Evolutionary conservation across 2,329 filamentous ascomycete genomes (phyloP).

Genomic region (Beauveria bassiana): DNA sequence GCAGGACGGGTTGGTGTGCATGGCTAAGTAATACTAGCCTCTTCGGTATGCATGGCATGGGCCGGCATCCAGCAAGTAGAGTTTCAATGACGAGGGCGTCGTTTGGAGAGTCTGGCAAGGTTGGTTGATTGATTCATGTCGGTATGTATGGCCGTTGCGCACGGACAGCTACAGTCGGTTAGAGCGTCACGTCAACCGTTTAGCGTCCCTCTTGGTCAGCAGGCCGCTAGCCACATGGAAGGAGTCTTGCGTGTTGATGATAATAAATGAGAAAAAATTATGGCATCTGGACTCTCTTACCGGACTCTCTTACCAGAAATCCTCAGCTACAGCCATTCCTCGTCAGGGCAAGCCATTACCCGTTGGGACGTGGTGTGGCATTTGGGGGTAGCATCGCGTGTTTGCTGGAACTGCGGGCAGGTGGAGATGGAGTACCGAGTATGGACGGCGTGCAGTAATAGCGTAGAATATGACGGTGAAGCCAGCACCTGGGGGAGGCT

Average conservation of each 20-base stretch:
- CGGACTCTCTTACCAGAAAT: too few relatives aligned
- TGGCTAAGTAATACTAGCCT: background rate
- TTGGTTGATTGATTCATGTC: background rate
- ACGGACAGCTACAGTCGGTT: background rate
- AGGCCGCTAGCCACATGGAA: background rate
- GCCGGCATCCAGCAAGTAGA: too few relatives aligned
- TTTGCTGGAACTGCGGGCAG: too few relatives aligned
- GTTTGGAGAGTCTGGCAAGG: background rate
- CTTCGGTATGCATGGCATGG: too few relatives aligned
- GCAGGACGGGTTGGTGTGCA: background rate
- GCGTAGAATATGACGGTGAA: too few relatives aligned
- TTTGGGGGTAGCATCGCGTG: too few relatives aligned
- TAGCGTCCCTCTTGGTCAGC: background rate
- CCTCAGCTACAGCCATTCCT: background rate
- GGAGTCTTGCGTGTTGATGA: background rate
- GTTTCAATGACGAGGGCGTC: background rate
- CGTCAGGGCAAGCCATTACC: background rate
- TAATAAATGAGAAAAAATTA: background rate
- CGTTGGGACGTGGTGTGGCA: background rate
- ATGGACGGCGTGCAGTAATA: too few relatives aligned
- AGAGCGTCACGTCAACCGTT: background rate
- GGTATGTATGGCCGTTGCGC: background rate
- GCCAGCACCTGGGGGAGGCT: background rate
- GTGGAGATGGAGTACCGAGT: too few relatives aligned
- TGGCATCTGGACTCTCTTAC: too few relatives aligned